Evolutionary conservation across 805 yeast genomes (phyloP), one percentile per base, ranked within the genome.

Genomic region (Cyberlindnera saturnus): DNA sequence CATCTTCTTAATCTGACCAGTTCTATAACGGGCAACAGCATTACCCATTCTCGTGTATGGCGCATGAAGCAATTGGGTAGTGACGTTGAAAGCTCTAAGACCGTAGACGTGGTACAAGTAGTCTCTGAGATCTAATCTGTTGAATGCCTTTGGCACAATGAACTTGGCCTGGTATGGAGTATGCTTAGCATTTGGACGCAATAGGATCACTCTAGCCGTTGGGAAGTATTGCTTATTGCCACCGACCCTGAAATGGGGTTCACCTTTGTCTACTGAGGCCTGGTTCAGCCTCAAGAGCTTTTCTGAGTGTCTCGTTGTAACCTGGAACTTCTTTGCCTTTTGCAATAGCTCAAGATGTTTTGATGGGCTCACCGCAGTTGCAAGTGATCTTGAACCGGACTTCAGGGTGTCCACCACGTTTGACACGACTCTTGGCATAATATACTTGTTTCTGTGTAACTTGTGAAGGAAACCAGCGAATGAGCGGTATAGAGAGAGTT

Each of bases 151-250:
- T 14, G 99, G 99, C 16, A 95, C 99, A 50, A 86, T 79, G 65
- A 93, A 93, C 63, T 88, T 89, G 39, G 98, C 98, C 65, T 89
- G 97, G 67, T 86, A 90, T 38, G 99, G 99, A 0, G 96, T 86
- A 65, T 87, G 96, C 59, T 86, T 86, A n/a, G 98, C 96, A 57
- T 86, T 86, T 35, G 97, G 96, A 60, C 96, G 77, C 49, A 93
- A 67, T 29, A 91, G 70, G 40, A 86, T 78, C 32, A 91, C 71
- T 48, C 91, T 73, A 1, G 95, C 96, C 48, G 80, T 79, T 29
- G 99, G 99, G 63, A 91, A 86, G 61, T 79, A 90, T 9, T 85
- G 70, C 49, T 84, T 71, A 51, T 75, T 79, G 6, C 78, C 82
- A 56, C 99, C 99, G 7, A 85, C 77, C 34, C 70, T 71, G 75